A percentile compares a stretch with the other conserved stretches of the same genome.
phyloP scores from a whole-genome alignment of 345 rosid species.

The Diplotaxis tenuifolia region DNA sequence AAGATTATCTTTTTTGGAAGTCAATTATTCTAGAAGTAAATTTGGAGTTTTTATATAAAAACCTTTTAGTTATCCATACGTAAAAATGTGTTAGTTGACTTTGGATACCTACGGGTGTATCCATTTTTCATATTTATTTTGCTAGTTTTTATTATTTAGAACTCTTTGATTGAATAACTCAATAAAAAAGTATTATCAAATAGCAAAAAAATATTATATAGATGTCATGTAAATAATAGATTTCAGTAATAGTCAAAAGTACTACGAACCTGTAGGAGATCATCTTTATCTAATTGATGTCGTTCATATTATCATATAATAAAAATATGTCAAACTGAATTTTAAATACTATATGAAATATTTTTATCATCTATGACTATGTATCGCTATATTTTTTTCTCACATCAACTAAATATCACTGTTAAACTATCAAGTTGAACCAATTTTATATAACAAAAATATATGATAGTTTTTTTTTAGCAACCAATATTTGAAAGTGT shows the following conservation, averaged over 20 bases:
- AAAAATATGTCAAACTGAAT: background rate
- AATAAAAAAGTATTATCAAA: slow-evolving; percentile 1
- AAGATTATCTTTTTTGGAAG: too few relatives aligned
- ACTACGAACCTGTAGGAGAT: background rate
- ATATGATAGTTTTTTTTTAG: too few relatives aligned
- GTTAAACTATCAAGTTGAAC: background rate
- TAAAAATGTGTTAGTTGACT: too few relatives aligned
- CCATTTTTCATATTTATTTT: too few relatives aligned
- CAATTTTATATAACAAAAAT: background rate
- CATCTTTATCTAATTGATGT: background rate
- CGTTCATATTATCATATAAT: too few relatives aligned
- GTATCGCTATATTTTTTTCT: background rate
- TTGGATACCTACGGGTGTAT: too few relatives aligned
- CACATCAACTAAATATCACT: background rate
- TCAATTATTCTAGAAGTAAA: too few relatives aligned
- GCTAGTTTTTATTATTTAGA: too few relatives aligned
- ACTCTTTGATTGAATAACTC: too few relatives aligned
- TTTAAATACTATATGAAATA: background rate
- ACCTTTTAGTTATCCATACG: too few relatives aligned
- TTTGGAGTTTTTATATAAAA: too few relatives aligned
- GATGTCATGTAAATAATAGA: background rate
- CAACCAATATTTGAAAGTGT: too few relatives aligned
- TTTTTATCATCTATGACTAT: background rate
- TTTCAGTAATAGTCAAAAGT: background rate
- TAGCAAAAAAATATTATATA: background rate